Evolutionary conservation across 495 filamentous ascomycete genomes (phyloP).

Genomic region (Filosporella fistucella): DNA sequence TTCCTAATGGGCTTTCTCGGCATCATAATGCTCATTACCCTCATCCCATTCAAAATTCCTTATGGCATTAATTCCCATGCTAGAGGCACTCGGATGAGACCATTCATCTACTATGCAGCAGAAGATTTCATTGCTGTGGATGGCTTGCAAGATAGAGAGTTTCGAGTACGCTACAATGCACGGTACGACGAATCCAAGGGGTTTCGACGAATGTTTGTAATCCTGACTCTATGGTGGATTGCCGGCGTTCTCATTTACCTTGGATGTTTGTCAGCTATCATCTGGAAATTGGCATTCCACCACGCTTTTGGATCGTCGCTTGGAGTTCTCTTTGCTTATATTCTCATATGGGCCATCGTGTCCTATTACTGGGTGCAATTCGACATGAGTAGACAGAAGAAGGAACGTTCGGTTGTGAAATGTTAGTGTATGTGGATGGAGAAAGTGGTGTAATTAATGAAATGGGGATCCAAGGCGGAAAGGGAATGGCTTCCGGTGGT

Average conservation of each 20-base stretch:
- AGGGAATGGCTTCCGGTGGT: no score
- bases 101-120: conserved; percentile 16
- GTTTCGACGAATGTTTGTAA: conserved; percentile 11
- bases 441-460: no score
- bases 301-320: conserved; percentile 12
- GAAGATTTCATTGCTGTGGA: conserved; percentile 19
- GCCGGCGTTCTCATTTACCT: conserved; percentile 10
- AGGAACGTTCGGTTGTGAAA: background rate
- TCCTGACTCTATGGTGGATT: conserved; percentile 15
- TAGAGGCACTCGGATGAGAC: conserved; percentile 9
- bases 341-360: conserved; percentile 8
- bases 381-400: conserved; percentile 3
- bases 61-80: conserved; percentile 16
- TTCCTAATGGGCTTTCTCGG: conserved; percentile 18
- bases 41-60: conserved; percentile 14
- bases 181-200: conserved; percentile 9
- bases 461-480: no score
- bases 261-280: conserved; percentile 10
- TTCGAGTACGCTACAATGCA: conserved; percentile 15
- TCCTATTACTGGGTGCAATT: conserved; percentile 4
- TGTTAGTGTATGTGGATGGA: no score
- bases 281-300: conserved; percentile 16
- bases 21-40: conserved; percentile 12
- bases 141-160: conserved; percentile 13
- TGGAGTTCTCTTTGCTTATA: conserved; percentile 14